Evolutionary conservation across 2,329 filamentous ascomycete genomes (phyloP).

Genomic region (Calonectria ilicicola): DNA sequence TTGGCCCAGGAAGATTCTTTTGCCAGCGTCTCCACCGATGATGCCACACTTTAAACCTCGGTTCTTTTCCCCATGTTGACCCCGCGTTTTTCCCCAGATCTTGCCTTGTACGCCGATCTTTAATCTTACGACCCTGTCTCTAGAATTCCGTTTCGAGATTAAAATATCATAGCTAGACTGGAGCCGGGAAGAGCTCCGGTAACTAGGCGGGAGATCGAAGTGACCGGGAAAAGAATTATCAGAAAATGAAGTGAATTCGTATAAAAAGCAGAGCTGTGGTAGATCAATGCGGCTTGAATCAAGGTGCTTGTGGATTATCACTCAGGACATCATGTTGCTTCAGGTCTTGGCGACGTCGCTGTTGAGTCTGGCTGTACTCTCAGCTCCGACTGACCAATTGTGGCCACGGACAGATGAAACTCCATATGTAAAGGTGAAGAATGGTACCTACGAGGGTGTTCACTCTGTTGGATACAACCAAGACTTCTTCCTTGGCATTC

Average conservation of each 20-base stretch:
- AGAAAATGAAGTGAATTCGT: background rate
- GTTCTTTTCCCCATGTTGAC: background rate
- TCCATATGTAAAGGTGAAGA: background rate
- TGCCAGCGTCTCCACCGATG: background rate
- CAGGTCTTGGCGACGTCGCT: background rate
- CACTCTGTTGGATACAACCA: background rate
- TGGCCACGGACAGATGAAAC: background rate
- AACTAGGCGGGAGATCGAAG: background rate
- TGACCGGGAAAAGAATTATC: constrained; percentile 9
- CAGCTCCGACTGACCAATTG: background rate
- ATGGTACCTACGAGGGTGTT: constrained; percentile 11
- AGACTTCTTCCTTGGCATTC: constrained; percentile 11
- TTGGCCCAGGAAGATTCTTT: background rate
- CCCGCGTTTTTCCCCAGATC: constrained; percentile 12
- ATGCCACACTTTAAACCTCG: background rate
- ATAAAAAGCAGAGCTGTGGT: background rate
- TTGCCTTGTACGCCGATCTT: background rate
- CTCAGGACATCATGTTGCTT: background rate
- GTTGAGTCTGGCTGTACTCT: background rate
- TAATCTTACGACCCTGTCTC: background rate
- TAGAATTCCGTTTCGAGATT: background rate
- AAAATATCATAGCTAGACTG: background rate
- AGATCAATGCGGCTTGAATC: background rate
- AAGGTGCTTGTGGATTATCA: background rate
- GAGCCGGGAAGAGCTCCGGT: background rate